phyloP scores from a whole-genome alignment of 2,329 filamentous ascomycete species.

The Ceratocystis cacaofunesta region DNA sequence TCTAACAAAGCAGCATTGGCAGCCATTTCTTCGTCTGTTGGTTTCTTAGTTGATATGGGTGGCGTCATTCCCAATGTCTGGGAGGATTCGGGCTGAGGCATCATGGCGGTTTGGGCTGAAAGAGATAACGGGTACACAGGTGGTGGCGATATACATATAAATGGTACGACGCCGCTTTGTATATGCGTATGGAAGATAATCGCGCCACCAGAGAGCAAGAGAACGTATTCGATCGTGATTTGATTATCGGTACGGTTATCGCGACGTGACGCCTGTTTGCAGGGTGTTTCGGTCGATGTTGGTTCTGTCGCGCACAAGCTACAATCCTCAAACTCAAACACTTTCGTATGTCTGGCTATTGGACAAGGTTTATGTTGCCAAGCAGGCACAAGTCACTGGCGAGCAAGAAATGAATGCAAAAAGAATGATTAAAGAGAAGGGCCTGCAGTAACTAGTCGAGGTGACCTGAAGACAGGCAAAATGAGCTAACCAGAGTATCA shows the following conservation, averaged over 20 bases:
- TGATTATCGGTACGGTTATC: not conserved
- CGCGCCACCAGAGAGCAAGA: not conserved
- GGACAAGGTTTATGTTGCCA: not conserved
- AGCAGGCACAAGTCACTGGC: not conserved
- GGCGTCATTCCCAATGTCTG: slow-evolving; percentile 52
- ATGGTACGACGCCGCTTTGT: not conserved
- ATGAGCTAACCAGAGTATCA: not conserved
- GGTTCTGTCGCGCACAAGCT: not conserved
- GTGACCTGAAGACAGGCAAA: not conserved
- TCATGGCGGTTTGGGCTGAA: not conserved
- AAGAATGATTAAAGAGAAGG: not conserved
- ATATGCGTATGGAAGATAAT: not conserved
- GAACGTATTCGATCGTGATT: not conserved
- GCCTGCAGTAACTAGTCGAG: not conserved
- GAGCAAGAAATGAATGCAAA: slow-evolving; percentile 1
- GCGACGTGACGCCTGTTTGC: not conserved
- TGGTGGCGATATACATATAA: not conserved
- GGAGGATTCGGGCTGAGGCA: not conserved
- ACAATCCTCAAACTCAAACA: not conserved
- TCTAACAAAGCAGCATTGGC: slow-evolving; percentile 66
- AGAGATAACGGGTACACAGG: not conserved
- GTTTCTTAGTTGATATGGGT: slow-evolving; percentile 63
- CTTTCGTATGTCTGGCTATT: not conserved
- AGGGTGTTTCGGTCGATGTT: not conserved
- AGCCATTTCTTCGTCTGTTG: slow-evolving; percentile 61